Base-by-base conservation (phyloP, 1,139 yeast genomes). In the Diutina neorugosa region DNA sequence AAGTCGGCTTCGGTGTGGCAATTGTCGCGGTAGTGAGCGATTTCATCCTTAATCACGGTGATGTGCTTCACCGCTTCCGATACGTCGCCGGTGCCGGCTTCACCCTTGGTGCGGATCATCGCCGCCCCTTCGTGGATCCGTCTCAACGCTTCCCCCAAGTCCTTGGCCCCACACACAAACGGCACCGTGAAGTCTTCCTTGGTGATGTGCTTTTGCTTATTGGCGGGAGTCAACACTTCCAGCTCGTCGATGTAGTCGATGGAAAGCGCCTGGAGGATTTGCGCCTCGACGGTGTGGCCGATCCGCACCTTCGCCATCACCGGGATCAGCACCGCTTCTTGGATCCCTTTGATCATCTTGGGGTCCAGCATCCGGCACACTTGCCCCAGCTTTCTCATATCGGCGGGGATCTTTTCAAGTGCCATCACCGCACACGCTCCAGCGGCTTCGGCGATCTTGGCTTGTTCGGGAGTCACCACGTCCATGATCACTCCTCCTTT, bases 371-470 rank as follows among this genome's bases (percentile, higher is more conserved):
- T 87, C 63, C 96, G 78, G 57, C 94, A 87, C 52, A 87, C 95
- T 57, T 86, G 86, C 52, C 94, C 93, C 53, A 86, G 81, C 56
- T 82, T 84, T 62, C 95, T 77, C 81, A 87, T 86, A 64, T 87
- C 95, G 16, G 95, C 91, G 21, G 96, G 96, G 55, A 87, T 88
- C 61, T 86, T 74, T 68, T 87, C 96, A 60, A 87, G 74, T 2
- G 95, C 96, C 95, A 86, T 87, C 43, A 87, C 96, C 11, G 96
- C 94, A 70, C 89, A 84, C 12, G 96, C 96, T 57, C 96, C 96
- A 2, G 95, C 93, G 56, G 71, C 75, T 67, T 87, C 94, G 37
- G 96, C 96, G 57, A 87, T 80, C 56, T 57, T 54, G 23, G 79
- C 79, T 60, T 74, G 78, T 58, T 74, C 78, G 31, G 73, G 73